Base-by-base conservation (phyloP, 225 moss, liverwort and hornwort species). In the Asterella californica region DNA sequence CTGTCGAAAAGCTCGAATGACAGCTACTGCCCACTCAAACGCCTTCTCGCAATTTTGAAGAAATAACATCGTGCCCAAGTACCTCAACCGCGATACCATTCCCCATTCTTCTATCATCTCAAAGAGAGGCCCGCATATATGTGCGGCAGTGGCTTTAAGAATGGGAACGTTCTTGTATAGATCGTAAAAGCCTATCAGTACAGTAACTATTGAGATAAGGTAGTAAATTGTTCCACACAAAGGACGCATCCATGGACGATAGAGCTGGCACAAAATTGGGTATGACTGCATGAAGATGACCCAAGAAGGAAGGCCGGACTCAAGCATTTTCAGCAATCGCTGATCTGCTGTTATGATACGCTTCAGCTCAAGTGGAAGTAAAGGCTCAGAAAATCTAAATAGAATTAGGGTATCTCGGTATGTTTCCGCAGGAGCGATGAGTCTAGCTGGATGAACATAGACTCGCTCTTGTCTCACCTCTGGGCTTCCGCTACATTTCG, bases 201-300 rank as follows among this genome's bases (percentile, higher is more conserved):
- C 95, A 11, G 93, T 93, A 53, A 91, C 89, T 47, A 95, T 80
- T 42, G 95, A 91, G 22, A 93, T 83, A 60, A 95, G 78, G 75
- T 91, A 95, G 79, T 95, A 95, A 68, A 95, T 88, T 55, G 90
- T 91, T 76, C 90, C 93, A 87, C 90, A 91, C 21, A 93, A 82
- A 70, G 95, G 93, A 66, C 93, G 90, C 95, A 95, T 95, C 95
- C 95, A 95, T 69, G 95, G 95, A 27, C 91, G 90, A 86, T 95
- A 93, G 29, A 91, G 72, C 76, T 93, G 89, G 81, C 90, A 90
- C 59, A 95, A 90, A 84, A 95, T 90, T 79, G 95, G 91, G 82
- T 93, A 95, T 19, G 95, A 95, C 71, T 95, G 95, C 85, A 95
- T 76, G 66, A 95, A 93, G 59, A 95, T 87, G 82, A 95, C 93